Conservation (phyloP, 2,329 filamentous ascomycete genomes). For the Venturiaceae sp. region DNA sequence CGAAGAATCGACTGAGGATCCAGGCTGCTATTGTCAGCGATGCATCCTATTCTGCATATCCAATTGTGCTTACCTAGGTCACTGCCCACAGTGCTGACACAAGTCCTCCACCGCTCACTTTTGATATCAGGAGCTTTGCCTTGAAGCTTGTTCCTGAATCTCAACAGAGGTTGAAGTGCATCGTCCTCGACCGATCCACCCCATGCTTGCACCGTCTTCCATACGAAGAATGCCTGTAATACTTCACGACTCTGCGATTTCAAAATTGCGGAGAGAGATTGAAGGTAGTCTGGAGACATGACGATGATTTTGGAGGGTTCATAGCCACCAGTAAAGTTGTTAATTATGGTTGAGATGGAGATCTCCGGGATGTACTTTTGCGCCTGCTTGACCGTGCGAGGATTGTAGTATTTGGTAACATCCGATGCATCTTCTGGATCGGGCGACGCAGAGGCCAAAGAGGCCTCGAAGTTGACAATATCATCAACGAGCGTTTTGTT, state of each 20-base stretch:
- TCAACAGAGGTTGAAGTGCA: conserved; percentile 47
- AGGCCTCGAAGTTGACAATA: conserved; percentile 50
- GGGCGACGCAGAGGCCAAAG: conserved; percentile 49
- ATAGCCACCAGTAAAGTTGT: conserved; percentile 38
- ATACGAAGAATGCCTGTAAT: conserved; percentile 52
- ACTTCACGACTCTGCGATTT: conserved; percentile 43
- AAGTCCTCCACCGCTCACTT: conserved; percentile 58
- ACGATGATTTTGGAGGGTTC: conserved; percentile 47
- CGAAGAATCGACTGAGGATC: conserved; percentile 62
- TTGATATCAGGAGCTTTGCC: conserved; percentile 53
- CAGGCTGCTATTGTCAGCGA: conserved; percentile 27
- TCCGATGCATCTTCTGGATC: conserved; percentile 49
- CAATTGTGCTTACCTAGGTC: conserved; percentile 34
- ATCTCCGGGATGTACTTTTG: conserved; percentile 47
- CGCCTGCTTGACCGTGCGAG: conserved; percentile 46
- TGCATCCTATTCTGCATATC: background rate
- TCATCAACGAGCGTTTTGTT: conserved; percentile 20
- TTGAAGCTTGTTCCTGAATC: conserved; percentile 50
- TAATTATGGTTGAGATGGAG: conserved; percentile 42
- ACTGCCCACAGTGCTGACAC: conserved; percentile 47
- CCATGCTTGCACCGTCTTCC: conserved; percentile 51
- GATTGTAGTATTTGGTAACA: conserved; percentile 59
- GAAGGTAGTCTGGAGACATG: conserved; percentile 49
- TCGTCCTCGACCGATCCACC: conserved; percentile 47
- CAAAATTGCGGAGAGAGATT: conserved; percentile 47